These are phyloP conservation scores for Penicillium paneum DNA, from an alignment of 2,329 filamentous ascomycete genomes.

Conservation along the genomic window DNA sequence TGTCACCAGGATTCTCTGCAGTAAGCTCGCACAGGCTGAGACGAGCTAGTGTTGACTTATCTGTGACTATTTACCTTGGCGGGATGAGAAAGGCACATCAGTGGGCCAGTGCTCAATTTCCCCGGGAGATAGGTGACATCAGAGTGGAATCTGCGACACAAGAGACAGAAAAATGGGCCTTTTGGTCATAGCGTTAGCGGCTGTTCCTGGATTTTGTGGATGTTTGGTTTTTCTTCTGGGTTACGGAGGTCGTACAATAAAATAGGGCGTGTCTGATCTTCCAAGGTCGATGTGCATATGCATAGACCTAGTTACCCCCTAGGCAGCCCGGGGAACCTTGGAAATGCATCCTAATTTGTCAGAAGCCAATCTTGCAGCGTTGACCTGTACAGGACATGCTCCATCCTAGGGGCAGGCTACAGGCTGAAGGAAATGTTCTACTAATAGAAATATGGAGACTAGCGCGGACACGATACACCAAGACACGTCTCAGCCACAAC, in stretches of 20 bases:
- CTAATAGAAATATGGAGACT: constrained; percentile 27
- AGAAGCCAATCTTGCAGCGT: background rate
- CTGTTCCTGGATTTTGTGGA: constrained; percentile 5
- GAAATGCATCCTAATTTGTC: background rate
- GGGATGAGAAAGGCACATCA: constrained; percentile 7
- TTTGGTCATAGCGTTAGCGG: constrained; percentile 20
- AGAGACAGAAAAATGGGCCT: background rate
- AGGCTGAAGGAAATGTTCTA: constrained; percentile 14
- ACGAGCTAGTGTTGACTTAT: constrained; percentile 15
- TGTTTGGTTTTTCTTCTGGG: background rate
- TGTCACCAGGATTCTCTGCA: background rate
- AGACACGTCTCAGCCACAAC: constrained; percentile 26
- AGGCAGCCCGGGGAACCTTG: background rate
- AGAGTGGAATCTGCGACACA: constrained; percentile 5
- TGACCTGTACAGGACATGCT: background rate
- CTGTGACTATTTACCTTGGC: constrained; percentile 16
- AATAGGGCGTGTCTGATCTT: background rate
- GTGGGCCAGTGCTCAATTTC: constrained; percentile 25
- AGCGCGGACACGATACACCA: constrained; percentile 23
- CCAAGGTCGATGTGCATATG: background rate
- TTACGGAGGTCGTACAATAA: background rate
- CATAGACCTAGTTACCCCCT: background rate
- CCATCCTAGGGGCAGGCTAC: background rate
- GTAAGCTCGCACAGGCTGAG: background rate
- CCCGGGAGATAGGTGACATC: constrained; percentile 23